Percentiles rank a stretch among this genome's conserved stretches.
These are phyloP conservation scores for Massarina eburnea DNA, from an alignment of 2,329 filamentous ascomycete species.

Conservation along the genomic window DNA sequence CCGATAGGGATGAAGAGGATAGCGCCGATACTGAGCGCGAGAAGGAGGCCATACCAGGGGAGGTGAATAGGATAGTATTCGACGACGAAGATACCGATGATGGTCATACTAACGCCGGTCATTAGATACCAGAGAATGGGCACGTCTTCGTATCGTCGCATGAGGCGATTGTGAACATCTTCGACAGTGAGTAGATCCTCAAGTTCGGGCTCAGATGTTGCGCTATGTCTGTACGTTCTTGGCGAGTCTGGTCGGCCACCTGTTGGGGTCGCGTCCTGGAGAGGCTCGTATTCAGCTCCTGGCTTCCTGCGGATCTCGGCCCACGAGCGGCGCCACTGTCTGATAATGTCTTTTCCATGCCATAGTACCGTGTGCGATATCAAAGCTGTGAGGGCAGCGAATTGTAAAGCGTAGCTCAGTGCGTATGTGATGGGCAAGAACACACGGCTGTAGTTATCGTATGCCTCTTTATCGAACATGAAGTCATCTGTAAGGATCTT, in stretches of 20 bases:
- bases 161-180: slow-evolving; percentile 81
- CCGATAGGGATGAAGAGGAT: slow-evolving; percentile 87
- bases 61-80: slow-evolving; percentile 78
- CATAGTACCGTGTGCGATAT: slow-evolving; percentile 81
- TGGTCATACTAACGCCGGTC: slow-evolving; percentile 74
- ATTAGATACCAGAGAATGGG: slow-evolving; percentile 79
- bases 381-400: slow-evolving; percentile 77
- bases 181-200: slow-evolving; percentile 67
- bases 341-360: slow-evolving; percentile 82
- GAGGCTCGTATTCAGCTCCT: slow-evolving; percentile 36
- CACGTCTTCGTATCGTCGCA: slow-evolving; percentile 80
- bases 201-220: slow-evolving; percentile 40
- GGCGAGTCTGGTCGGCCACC: slow-evolving; percentile 23
- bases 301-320: slow-evolving; percentile 57
- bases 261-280: slow-evolving; percentile 39
- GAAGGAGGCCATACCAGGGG: slow-evolving; percentile 82
- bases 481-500: slow-evolving; percentile 78
- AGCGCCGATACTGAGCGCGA: slow-evolving; percentile 76
- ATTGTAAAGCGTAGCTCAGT: slow-evolving; percentile 82
- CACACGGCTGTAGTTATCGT: slow-evolving; percentile 78
- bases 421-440: slow-evolving; percentile 87
- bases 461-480: slow-evolving; percentile 74
- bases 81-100: slow-evolving; percentile 79
- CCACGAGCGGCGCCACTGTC: slow-evolving; percentile 71
- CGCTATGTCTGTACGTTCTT: slow-evolving; percentile 26